Conservation (phyloP, 352 stramenopile species). For the Pythium myriotylum region DNA sequence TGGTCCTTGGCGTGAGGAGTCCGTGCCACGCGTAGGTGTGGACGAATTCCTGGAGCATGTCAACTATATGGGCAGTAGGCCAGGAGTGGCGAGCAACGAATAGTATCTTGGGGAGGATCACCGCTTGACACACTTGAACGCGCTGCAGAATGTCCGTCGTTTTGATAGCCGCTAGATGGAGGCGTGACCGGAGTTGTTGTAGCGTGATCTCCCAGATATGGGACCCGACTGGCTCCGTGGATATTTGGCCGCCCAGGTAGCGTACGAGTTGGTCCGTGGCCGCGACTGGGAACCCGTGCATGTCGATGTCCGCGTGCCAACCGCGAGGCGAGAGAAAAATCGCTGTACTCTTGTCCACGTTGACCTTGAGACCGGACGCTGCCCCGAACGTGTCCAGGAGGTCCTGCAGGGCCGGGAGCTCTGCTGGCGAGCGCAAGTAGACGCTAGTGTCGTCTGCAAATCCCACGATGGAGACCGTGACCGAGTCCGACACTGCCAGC, state of each 20-base stretch:
- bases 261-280: neutral
- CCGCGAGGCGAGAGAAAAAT: neutral
- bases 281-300: neutral
- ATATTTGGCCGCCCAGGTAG: slow-evolving; percentile 3
- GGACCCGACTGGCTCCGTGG: too few relatives aligned
- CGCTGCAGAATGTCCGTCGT: slow-evolving; percentile 15
- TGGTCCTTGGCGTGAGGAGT: too few relatives aligned
- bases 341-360: neutral
- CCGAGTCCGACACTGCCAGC: too few relatives aligned
- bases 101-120: slow-evolving; percentile 18
- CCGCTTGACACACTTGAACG: slow-evolving; percentile 1
- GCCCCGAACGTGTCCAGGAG: neutral
- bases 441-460: slow-evolving; percentile 10
- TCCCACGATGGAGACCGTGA: neutral
- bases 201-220: neutral
- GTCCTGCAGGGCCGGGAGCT: neutral
- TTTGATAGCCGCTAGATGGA: slow-evolving; percentile 12
- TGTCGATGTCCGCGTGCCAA: neutral
- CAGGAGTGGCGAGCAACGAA: neutral
- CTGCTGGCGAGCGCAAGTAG: neutral
- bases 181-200: slow-evolving; percentile 7
- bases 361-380: slow-evolving; percentile 1
- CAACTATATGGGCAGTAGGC: too few relatives aligned
- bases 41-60: too few relatives aligned
- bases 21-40: too few relatives aligned